Evolutionary conservation across 139 green algal genomes (phyloP), one percentile per base, ranked within the genome.

Genomic region (Picochlorum costavermella): DNA sequence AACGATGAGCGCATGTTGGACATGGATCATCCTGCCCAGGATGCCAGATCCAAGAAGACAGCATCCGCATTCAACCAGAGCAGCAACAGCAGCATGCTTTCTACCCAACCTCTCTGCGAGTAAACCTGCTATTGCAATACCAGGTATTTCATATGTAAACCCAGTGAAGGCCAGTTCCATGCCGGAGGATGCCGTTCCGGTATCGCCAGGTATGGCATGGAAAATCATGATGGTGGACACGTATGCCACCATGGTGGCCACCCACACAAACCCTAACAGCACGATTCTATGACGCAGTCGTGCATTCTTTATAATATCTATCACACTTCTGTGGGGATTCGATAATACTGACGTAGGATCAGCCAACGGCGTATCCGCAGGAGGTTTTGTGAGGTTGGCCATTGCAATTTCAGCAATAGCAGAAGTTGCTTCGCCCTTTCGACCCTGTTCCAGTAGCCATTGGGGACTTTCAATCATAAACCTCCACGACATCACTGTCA

Each of bases 361-460:
- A 1, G 77, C 75, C 48, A 89, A 59, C 4, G 77, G 75, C 33
- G 72, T 60, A 29, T 75, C 55, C 33, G 33, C 33, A 2, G 84
- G 84, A 60, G 79, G 70, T 50, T 72, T 69, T 3, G 58, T 75
- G 53, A 69, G 59, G 66, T 90, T 90, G 30, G 44, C 45, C 3
- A 65, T 68, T 0, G 84, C 82, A 6, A 90, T 64, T 0, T 63
- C 55, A 6, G 69, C 67, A 26, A 90, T 64, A 1, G 71, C 69
- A 11, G 80, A 68, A 12, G 73, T 76, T 0, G 84, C 84, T 51
- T 87, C 78, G 5, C 77, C 77, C 68, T 71, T 76, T 11, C 75
- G 66, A 29, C 82, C 84, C 1, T 65, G 57, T 1, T 78, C 60
- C 11, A 86, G 72, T 49, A 89, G 76, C 83, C 83, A 89, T 16